phyloP scores from a whole-genome alignment of 208 protist species.

The Trichomonas tenax region DNA sequence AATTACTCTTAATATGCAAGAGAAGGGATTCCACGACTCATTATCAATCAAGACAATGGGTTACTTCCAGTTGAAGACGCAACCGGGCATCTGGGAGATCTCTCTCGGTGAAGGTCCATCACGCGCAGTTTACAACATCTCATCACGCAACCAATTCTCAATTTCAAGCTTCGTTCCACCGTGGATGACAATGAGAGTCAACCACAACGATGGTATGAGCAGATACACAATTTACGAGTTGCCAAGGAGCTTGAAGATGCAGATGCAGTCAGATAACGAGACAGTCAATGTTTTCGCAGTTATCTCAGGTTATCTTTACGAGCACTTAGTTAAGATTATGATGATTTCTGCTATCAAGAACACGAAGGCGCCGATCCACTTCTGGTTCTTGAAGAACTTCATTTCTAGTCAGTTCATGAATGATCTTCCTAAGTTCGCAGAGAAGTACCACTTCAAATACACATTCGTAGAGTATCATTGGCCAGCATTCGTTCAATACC shows the following conservation, averaged over 20 bases:
- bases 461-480: slow-evolving; percentile 89
- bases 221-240: neutral
- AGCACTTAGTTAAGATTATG: slow-evolving; percentile 7
- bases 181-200: neutral
- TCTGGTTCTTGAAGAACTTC: slow-evolving; percentile 95
- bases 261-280: neutral
- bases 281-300: neutral
- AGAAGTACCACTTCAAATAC: slow-evolving; percentile 66
- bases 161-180: neutral
- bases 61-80: slow-evolving; percentile 4
- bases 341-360: neutral
- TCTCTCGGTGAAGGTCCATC: neutral
- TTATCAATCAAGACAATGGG: neutral
- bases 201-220: neutral
- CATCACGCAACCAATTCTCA: neutral
- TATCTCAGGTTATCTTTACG: neutral
- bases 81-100: slow-evolving; percentile 5
- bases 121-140: neutral
- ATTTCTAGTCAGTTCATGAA: slow-evolving; percentile 81
- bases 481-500: slow-evolving; percentile 78
- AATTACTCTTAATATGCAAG: neutral
- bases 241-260: neutral
- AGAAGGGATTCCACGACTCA: neutral
- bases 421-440: slow-evolving; percentile 53
- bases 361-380: slow-evolving; percentile 69